Conservation (phyloP, 2,329 filamentous ascomycete species). For the Xylariaceae sp. region DNA sequence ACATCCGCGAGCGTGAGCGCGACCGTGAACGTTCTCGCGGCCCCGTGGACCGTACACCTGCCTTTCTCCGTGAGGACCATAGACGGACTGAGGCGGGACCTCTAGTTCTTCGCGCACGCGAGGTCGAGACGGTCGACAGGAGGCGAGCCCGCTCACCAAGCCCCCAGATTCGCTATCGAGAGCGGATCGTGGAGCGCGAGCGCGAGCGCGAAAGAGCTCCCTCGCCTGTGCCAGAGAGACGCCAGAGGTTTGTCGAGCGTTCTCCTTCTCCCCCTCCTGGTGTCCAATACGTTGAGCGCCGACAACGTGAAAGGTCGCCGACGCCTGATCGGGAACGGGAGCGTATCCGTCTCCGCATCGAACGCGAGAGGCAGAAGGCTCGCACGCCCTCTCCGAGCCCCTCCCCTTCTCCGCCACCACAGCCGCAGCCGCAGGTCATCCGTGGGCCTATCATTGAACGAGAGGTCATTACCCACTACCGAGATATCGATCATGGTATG, state of each 20-base stretch:
- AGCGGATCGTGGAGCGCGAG: conserved; percentile 42
- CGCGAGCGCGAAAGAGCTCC: conserved; percentile 39
- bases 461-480: conserved; percentile 84
- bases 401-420: conserved; percentile 50
- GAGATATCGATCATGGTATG: conserved; percentile 81
- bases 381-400: conserved; percentile 41
- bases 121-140: conserved; percentile 50
- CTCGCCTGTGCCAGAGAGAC: conserved; percentile 32
- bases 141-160: conserved; percentile 40
- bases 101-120: conserved; percentile 49
- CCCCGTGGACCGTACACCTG: conserved; percentile 39
- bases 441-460: conserved; percentile 76
- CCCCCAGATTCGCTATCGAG: conserved; percentile 35
- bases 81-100: conserved; percentile 44
- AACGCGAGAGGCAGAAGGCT: conserved; percentile 39
- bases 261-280: conserved; percentile 31
- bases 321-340: conserved; percentile 38
- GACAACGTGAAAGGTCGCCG: conserved; percentile 29
- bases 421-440: conserved; percentile 54
- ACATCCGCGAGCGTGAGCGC: conserved; percentile 39
- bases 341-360: conserved; percentile 44
- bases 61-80: conserved; percentile 47
- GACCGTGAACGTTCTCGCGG: conserved; percentile 41
- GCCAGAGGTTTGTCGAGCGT: conserved; percentile 39
- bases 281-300: conserved; percentile 24